Evolutionary conservation across 768 basidiomycete genomes (phyloP), one percentile per base, ranked within the genome.

Genomic region (Mycena kentingensis): DNA sequence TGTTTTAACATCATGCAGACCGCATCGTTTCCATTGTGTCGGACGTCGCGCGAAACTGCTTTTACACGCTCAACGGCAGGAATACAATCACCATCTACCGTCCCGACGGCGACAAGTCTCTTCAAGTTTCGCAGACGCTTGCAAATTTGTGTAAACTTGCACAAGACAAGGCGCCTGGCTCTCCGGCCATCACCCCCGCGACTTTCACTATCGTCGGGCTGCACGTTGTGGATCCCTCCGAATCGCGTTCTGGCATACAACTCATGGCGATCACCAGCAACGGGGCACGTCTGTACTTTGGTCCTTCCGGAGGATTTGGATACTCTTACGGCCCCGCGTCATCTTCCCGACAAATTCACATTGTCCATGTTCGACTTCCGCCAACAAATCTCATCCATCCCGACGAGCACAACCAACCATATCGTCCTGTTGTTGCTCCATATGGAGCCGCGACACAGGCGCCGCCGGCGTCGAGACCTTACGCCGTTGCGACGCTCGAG

Each of bases 261-360:
- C 77, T 98, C 10, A 75, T 97, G 43, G 93, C 88, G 2, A 71
- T 95, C 41, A 93, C 93, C 21, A 74, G 78, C 25, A 93, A 87
- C 46, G 94, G 91, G 12, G 82, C 88, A 3, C 84, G 95, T 44
- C 75, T 96, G 1, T 98, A 91, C 74, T 93, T 97, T 65, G 80
- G 80, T 2, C 79, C 87, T 3, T 72, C 79, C 3, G 69, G 72
- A 45, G 67, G 71, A 19, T 80, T 79, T 57, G 71, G 73, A 21
- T 85, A 83, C 65, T 81, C 78, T 54, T 70, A 70, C 16, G 63
- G 58, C 56, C 49, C 64, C 52, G 49, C 74, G 60, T 56, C 55
- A 53, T 67, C 67, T 44, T 55, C 62, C 34, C 70, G 82, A 22
- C 69, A 78, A 31, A 74, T 93, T 31, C 82, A 87, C 58, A 78